Evolutionary conservation across 305 asterid species (phyloP), one percentile per base, ranked within the genome.

Genomic region (Fraxinus paxiana): DNA sequence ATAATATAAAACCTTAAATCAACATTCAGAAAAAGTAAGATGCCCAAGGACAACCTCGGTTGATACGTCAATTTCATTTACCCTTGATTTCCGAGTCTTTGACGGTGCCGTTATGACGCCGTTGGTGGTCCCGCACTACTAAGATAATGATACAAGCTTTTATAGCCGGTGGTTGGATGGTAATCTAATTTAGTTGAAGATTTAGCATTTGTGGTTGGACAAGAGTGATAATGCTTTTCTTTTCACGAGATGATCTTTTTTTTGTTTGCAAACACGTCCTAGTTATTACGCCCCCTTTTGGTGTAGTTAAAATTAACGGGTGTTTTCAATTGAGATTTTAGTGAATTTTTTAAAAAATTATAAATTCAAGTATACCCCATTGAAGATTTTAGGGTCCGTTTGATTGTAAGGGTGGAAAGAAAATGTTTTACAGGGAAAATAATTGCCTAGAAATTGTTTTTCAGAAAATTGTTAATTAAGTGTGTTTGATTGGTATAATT

Each of bases 91-190:
- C 26, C 76, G 43, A 65, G 73, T 24, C 30, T 4, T 37, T 67
- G 6, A 30, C 76, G 79, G 83, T 82, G 84, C 83, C 75, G 79
- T 83, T 71, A 51, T 73, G 76, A 74, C 83, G 79, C 33, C 71
- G 71, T 61, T 24, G 15, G 71, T 61, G 71, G 33, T 61, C 71
- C 31, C 71, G 33, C 71, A 22, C 69, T 22, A 61, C 71, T 61
- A 59, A 17, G 30, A 61, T 18, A 20, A 61, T 61, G 31, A 61
- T 61, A 13, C 31, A 13, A 61, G 71, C 28, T 24, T 22, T 61
- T 61, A 18, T 20, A 22, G 71, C 71, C 33, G 71, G 71, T 61
- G 71, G 71, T 61, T 61, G 71, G 71, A 61, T 61, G 4, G 71
- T 61, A 61, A 61, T 61, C 71, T 22, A 0, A 61, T 20, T 61